Base-by-base conservation (phyloP, 2,329 filamentous ascomycete species). In the Aspergillus puulaauensis region DNA sequence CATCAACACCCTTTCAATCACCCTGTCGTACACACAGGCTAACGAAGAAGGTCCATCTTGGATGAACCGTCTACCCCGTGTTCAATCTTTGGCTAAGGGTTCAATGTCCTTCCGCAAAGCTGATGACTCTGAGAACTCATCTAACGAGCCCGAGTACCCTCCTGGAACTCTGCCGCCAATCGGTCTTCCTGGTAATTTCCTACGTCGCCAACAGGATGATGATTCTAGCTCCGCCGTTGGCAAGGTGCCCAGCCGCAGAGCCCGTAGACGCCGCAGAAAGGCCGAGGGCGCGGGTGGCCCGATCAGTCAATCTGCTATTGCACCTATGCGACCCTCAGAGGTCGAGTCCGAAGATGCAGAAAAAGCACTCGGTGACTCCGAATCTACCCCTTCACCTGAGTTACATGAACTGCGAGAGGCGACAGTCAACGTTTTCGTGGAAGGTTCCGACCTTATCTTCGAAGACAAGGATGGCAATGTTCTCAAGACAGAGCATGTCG, bases 1-100 rank as follows among this genome's bases (percentile, higher is more conserved):
- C 60, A 99, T 99, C 83, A 98, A 98, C 77, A 98, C 95, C 0
- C 78, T 99, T 64, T 93, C 91, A 1, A 82, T 99, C 60, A 97
- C 95, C 55, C 90, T 99, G 85, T 97, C 95, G 0, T 99, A 98
- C 78, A 99, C 95, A 0, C 86, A 89, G 60, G 92, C 88, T 17
- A 90, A 90, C 51, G 93, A 96, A 56, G 91, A 96, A 37, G 91
- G 92, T 0, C 90, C 92, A 2, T 87, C 87, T 2, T 99, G 95
- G 95, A 96, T 98, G 90, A 95, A 96, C 66, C 85, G 95, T 54
- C 80, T 99, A 44, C 95, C 95, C 5, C 82, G 86, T 48, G 86
- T 89, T 35, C 89, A 91, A 63, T 97, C 95, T 1, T 87, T 93
- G 66, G 91, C 92, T 4, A 90, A 89, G 70, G 90, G 87, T 27